A percentile compares a stretch with the other conserved stretches of the same genome.
phyloP scores from a whole-genome alignment of 2,329 filamentous ascomycete species.

The Lasiodiplodia sp. region DNA sequence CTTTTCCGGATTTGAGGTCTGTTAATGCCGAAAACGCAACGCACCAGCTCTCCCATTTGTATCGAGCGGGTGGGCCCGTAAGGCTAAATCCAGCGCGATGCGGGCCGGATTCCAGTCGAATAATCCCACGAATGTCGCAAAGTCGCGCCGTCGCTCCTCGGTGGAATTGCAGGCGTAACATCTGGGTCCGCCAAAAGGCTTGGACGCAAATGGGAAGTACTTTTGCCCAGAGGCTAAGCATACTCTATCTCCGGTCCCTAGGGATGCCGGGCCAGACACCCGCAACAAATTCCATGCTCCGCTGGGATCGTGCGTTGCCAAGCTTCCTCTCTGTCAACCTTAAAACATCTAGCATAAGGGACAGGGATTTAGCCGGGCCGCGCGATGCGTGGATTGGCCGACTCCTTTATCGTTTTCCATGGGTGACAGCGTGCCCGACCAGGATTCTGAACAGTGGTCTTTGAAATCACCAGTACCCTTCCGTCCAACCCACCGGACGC shows the following conservation, averaged over 20 bases:
- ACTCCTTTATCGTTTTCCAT: slow-evolving; percentile 10
- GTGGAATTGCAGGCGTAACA: slow-evolving; percentile 3
- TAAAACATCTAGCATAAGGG: slow-evolving; percentile 24
- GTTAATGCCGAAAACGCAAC: background rate
- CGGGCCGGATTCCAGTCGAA: background rate
- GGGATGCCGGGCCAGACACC: slow-evolving; percentile 13
- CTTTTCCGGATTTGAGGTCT: background rate
- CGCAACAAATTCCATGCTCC: background rate
- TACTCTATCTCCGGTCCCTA: slow-evolving; percentile 7
- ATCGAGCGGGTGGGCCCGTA: background rate
- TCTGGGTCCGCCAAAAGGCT: slow-evolving; percentile 3
- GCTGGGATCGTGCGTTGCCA: slow-evolving; percentile 16
- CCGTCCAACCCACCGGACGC: slow-evolving; percentile 1
- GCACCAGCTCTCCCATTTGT: background rate
- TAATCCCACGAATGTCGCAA: slow-evolving; percentile 20
- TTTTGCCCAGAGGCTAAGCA: slow-evolving; percentile 3
- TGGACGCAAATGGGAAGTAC: slow-evolving; percentile 4
- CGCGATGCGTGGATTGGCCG: slow-evolving; percentile 6
- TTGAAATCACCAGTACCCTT: slow-evolving; percentile 5
- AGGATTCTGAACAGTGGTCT: background rate
- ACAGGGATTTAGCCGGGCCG: slow-evolving; percentile 8
- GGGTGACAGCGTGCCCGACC: background rate
- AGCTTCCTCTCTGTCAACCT: slow-evolving; percentile 18
- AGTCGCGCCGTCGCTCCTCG: background rate
- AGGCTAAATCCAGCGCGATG: background rate